Evolutionary conservation across 306 rosid genomes (phyloP), one percentile per base, ranked within the genome.

Genomic region (Herpetospermum pedunculosum): DNA sequence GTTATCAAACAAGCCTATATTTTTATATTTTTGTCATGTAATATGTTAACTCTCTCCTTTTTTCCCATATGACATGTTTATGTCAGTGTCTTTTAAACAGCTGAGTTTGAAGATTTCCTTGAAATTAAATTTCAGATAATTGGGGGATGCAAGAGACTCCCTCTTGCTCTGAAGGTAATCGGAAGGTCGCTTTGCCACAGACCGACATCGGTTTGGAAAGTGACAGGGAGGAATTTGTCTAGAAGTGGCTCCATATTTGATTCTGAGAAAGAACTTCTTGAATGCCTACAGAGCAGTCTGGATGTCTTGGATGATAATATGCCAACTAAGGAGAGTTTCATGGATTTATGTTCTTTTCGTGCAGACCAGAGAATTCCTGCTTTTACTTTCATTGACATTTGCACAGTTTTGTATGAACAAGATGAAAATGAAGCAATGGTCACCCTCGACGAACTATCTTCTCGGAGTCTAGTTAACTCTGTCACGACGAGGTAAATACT

Each of bases 291-390:
- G 78, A 83, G 81, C 26, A 78, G 81, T 74, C 46, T 88, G 4
- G 89, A 84, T 65, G 81, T 57, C 5, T 72, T 67, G 59, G 77
- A 82, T 29, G 28, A 80, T 5, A 76, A 72, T 74, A 50, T 26
- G 14, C 67, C 32, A 15, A 64, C 50, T 70, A 87, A 78, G 79
- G 84, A 92, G 54, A 80, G 90, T 77, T 92, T 92, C 83, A 13
- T 58, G 67, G 92, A 92, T 79, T 77, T 92, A 12, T 81, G 87
- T 62, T 85, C 83, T 48, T 90, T 92, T 79, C 98, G 88, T 1
- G 87, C 83, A 63, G 89, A 80, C 55, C 88, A 79, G 32, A 88
- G 85, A 79, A 92, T 90, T 37, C 80, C 91, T 70, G 88, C 79
- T 29, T 37, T 84, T 38, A 75, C 84, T 15, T 87, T 92, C 64